Conservation (phyloP, 768 basidiomycete genomes). For the Filobasidium wieringae region DNA sequence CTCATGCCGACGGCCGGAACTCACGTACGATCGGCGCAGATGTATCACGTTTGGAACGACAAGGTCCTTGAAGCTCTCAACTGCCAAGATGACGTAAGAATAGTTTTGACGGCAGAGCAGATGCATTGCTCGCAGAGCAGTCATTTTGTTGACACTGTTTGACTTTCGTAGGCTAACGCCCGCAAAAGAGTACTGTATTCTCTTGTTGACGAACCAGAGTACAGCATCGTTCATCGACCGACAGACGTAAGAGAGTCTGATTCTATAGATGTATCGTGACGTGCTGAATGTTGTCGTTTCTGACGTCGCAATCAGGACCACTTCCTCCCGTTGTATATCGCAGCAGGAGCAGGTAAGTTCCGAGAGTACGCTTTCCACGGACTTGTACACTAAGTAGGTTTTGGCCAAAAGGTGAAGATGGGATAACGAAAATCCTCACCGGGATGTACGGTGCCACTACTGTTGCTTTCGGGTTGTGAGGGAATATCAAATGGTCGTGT, state of each 20-base stretch:
- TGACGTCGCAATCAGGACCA: too few species aligned
- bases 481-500: not conserved
- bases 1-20: not conserved
- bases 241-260: not conserved
- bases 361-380: not conserved
- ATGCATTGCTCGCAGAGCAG: not conserved
- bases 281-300: not conserved
- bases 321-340: conserved; percentile 4
- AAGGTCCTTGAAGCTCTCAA: conserved; percentile 5
- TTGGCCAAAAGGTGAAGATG: conserved; percentile 2
- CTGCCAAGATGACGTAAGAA: not conserved
- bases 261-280: not conserved
- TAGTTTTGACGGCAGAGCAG: not conserved
- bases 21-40: not conserved
- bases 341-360: conserved; percentile 4
- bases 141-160: not conserved
- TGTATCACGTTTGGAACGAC: conserved; percentile 9
- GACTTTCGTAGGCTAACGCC: conserved; percentile 5
- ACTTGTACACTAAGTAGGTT: too few species aligned
- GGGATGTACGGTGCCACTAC: conserved; percentile 2
- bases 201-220: conserved; percentile 4
- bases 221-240: conserved; percentile 1
- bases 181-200: conserved; percentile 1
- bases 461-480: conserved; percentile 1
- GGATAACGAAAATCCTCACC: not conserved